Evolutionary conservation across 371 early-diverging fungal genomes (phyloP).

Genomic region (Apophysomyces sp.): DNA sequence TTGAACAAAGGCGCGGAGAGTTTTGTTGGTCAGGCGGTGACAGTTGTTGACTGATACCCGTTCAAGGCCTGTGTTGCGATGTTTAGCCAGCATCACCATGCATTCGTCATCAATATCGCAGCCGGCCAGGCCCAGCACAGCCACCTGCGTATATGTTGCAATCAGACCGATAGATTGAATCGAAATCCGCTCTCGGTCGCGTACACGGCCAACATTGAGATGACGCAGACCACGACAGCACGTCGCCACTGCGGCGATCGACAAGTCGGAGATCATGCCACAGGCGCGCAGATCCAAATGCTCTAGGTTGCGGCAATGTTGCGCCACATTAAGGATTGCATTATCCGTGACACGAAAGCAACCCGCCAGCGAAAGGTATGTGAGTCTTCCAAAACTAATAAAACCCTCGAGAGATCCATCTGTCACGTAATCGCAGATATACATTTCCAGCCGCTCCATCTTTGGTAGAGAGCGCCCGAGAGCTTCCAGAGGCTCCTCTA

Average conservation of each 20-base stretch:
- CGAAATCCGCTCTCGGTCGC: slow-evolving; percentile 52
- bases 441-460: slow-evolving; percentile 38
- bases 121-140: slow-evolving; percentile 58
- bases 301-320: slow-evolving; percentile 42
- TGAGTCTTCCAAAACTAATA: slow-evolving; percentile 33
- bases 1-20: slow-evolving; percentile 43
- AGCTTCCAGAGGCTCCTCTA: slow-evolving; percentile 29
- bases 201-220: slow-evolving; percentile 58
- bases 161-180: slow-evolving; percentile 48
- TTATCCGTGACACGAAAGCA: slow-evolving; percentile 56
- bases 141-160: slow-evolving; percentile 49
- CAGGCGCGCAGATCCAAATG: slow-evolving; percentile 61
- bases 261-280: slow-evolving; percentile 52
- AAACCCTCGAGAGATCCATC: slow-evolving; percentile 41
- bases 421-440: slow-evolving; percentile 55
- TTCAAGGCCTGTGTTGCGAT: slow-evolving; percentile 43
- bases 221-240: slow-evolving; percentile 49
- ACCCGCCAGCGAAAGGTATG: slow-evolving; percentile 53
- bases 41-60: slow-evolving; percentile 63
- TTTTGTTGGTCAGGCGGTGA: slow-evolving; percentile 49
- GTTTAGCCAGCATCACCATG: slow-evolving; percentile 50
- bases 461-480: slow-evolving; percentile 15
- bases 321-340: slow-evolving; percentile 40
- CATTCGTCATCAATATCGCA: slow-evolving; percentile 59
- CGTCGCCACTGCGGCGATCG: slow-evolving; percentile 42